Evolutionary conservation across 306 rosid species (phyloP).

Genomic region (Coriaria nepalensis): DNA sequence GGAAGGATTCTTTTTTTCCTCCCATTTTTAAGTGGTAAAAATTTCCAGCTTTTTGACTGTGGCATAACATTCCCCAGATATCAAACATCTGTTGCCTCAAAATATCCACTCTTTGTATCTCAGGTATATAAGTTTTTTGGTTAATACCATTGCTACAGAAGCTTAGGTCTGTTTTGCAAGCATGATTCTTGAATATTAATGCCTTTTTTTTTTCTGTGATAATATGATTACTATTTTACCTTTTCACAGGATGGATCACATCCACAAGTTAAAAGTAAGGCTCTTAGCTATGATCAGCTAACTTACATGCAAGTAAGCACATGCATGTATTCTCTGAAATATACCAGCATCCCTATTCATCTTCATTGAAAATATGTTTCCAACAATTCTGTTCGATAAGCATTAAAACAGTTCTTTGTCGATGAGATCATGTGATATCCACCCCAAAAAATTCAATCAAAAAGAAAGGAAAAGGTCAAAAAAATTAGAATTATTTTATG

Average conservation of each 20-base stretch:
- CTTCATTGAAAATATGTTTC: conserved; percentile 1
- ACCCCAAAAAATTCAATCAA: too few relatives aligned
- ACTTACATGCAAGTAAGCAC: conserved; percentile 82
- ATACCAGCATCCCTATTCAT: background rate
- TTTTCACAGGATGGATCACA: conserved; percentile 66
- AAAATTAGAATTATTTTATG: too few relatives aligned
- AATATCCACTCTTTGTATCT: conserved; percentile 80
- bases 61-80: conserved; percentile 38
- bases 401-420: too few relatives aligned
- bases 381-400: too few relatives aligned
- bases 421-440: too few relatives aligned
- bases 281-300: conserved; percentile 66
- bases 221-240: background rate
- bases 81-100: conserved; percentile 60
- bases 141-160: conserved; percentile 10
- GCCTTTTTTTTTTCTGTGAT: background rate
- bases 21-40: too few relatives aligned
- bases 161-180: conserved; percentile 13
- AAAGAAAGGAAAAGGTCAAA: too few relatives aligned
- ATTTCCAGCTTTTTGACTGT: conserved; percentile 20
- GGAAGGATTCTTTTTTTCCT: too few relatives aligned
- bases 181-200: conserved; percentile 3
- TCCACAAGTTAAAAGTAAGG: conserved; percentile 57
- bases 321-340: background rate
- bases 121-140: conserved; percentile 53